Conservation (phyloP, 116 monocot species). For the Trichopus zeylanicus region DNA sequence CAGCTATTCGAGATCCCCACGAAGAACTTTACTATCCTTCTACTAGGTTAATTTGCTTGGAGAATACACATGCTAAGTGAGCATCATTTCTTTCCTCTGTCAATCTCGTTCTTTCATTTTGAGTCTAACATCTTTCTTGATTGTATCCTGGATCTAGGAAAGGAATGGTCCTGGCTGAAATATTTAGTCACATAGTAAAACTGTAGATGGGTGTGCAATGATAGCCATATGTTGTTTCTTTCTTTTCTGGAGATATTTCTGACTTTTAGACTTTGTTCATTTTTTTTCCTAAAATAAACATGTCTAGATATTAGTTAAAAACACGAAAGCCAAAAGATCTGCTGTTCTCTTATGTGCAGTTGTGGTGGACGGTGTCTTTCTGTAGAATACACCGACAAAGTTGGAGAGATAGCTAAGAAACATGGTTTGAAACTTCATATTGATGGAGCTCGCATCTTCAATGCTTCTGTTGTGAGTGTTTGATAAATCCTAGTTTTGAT, state of each 20-base stretch:
- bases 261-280: too few species aligned
- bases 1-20: conserved; percentile 45
- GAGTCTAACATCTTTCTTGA: neutral
- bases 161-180: neutral
- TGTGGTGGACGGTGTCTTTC: conserved; percentile 81
- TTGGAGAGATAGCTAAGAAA: conserved; percentile 65
- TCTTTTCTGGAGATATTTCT: too few species aligned
- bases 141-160: neutral
- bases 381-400: conserved; percentile 72
- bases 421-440: conserved; percentile 92
- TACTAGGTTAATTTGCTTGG: conserved; percentile 80
- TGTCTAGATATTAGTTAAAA: neutral
- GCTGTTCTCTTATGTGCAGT: conserved; percentile 24
- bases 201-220: too few species aligned
- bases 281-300: neutral
- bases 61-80: conserved; percentile 96
- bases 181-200: too few species aligned
- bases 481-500: too few species aligned
- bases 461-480: conserved; percentile 73
- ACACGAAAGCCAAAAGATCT: neutral
- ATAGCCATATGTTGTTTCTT: too few species aligned
- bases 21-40: conserved; percentile 53
- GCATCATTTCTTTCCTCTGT: conserved; percentile 4
- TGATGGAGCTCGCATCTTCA: conserved; percentile 94
- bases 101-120: neutral